These are phyloP conservation scores for Acidiella bohemica DNA, from an alignment of 495 filamentous ascomycete species.

Conservation along the genomic window DNA sequence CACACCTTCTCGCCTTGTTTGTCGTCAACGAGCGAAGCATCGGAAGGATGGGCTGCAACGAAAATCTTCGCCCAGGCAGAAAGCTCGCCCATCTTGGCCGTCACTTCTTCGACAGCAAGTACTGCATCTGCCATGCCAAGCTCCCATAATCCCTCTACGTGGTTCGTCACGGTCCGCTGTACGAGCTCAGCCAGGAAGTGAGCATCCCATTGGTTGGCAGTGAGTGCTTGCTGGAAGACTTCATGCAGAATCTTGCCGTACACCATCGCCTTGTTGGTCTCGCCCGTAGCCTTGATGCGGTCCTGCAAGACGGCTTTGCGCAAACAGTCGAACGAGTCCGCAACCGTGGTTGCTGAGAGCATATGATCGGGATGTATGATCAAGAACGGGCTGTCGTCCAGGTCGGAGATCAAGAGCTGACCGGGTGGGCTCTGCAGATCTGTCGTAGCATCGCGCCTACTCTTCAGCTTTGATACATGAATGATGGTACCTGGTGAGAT, in stretches of 20 bases:
- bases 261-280: constrained; percentile 59
- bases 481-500: constrained; percentile 54
- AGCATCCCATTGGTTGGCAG: constrained; percentile 67
- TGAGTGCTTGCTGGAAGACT: constrained; percentile 80
- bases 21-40: constrained; percentile 58
- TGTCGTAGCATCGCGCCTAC: no score
- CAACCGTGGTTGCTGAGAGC: constrained; percentile 83
- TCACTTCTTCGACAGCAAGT: constrained; percentile 61
- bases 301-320: constrained; percentile 86
- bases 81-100: constrained; percentile 63
- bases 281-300: constrained; percentile 73
- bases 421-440: constrained; percentile 56
- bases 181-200: constrained; percentile 50
- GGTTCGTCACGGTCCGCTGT: constrained; percentile 47
- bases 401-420: constrained; percentile 61
- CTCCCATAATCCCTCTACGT: constrained; percentile 75
- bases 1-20: constrained; percentile 56
- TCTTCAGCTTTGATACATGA: no score
- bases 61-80: constrained; percentile 73
- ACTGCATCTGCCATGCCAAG: constrained; percentile 53
- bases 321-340: constrained; percentile 80
- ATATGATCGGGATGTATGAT: constrained; percentile 94
- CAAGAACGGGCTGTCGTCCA: constrained; percentile 52
- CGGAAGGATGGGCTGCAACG: constrained; percentile 54
- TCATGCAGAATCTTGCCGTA: constrained; percentile 91